A percentile compares a stretch with the other conserved stretches of the same genome.
Conservation (phyloP, 163 green algal species). For the Scenedesmus sp. region DNA sequence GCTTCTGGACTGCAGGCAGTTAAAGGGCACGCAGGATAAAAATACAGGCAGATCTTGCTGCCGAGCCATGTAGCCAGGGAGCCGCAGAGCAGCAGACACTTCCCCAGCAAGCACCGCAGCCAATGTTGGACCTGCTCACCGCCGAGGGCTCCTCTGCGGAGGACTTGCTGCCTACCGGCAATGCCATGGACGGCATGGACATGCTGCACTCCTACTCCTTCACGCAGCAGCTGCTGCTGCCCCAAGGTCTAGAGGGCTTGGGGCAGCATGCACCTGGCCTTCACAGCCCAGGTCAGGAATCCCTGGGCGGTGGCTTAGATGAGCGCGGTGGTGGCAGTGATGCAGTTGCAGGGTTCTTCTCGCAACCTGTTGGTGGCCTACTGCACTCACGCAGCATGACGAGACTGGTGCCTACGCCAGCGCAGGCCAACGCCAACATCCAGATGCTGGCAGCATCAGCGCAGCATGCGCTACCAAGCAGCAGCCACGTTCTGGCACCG, state of each 20-base stretch:
- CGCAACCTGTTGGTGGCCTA: neutral
- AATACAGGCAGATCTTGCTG: neutral
- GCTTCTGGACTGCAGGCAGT: neutral
- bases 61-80: neutral
- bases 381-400: constrained; percentile 34
- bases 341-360: constrained; percentile 34
- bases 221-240: constrained; percentile 23
- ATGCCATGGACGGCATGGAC: constrained; percentile 23
- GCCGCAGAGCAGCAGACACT: neutral
- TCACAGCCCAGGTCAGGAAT: constrained; percentile 30
- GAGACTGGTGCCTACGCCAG: constrained; percentile 25
- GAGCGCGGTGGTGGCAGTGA: constrained; percentile 33
- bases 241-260: constrained; percentile 26
- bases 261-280: neutral
- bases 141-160: constrained; percentile 25
- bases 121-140: constrained; percentile 42
- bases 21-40: neutral
- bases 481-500: neutral
- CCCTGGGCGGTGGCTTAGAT: neutral
- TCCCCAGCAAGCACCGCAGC: neutral
- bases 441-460: constrained; percentile 11
- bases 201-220: constrained; percentile 41
- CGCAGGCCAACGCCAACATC: neutral
- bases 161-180: constrained; percentile 14
- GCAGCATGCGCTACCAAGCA: neutral